Evolutionary conservation across 768 basidiomycete genomes (phyloP).

Genomic region (Boletus speciosus): DNA sequence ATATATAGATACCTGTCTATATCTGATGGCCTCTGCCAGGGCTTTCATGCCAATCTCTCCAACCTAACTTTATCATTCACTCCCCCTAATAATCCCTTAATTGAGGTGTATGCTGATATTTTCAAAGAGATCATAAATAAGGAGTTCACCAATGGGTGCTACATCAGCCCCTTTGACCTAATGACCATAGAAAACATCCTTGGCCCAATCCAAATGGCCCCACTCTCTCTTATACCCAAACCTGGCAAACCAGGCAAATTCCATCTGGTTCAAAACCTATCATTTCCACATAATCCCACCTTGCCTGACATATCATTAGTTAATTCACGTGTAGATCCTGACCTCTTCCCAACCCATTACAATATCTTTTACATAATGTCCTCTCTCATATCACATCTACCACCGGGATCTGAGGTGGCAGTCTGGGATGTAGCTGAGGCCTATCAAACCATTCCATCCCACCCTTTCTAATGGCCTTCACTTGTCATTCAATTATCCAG

Average conservation of each 20-base stretch:
- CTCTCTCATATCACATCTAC: accelerated
- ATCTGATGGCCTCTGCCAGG: not conserved
- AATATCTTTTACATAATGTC: not conserved
- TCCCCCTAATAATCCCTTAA: not conserved
- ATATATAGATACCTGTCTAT: not conserved
- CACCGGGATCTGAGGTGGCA: not conserved
- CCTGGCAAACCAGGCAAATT: not conserved
- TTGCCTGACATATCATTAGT: no score
- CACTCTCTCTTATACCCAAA: not conserved
- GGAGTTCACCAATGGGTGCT: not conserved
- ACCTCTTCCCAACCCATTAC: not conserved
- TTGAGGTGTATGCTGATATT: accelerated
- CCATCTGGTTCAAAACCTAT: not conserved
- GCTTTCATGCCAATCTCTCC: not conserved
- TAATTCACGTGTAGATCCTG: accelerated
- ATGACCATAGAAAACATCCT: accelerated
- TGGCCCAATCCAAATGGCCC: not conserved
- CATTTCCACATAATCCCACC: not conserved
- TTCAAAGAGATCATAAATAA: not conserved
- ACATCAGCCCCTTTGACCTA: not conserved
- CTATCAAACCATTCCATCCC: not conserved
- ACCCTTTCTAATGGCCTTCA: not conserved
- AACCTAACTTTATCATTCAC: not conserved
- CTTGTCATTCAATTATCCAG: not conserved
- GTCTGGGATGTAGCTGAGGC: not conserved